Percentiles rank a stretch among this genome's conserved stretches.
These are phyloP conservation scores for Lasiosphaeria miniovina DNA, from an alignment of 495 filamentous ascomycete species.

Conservation along the genomic window DNA sequence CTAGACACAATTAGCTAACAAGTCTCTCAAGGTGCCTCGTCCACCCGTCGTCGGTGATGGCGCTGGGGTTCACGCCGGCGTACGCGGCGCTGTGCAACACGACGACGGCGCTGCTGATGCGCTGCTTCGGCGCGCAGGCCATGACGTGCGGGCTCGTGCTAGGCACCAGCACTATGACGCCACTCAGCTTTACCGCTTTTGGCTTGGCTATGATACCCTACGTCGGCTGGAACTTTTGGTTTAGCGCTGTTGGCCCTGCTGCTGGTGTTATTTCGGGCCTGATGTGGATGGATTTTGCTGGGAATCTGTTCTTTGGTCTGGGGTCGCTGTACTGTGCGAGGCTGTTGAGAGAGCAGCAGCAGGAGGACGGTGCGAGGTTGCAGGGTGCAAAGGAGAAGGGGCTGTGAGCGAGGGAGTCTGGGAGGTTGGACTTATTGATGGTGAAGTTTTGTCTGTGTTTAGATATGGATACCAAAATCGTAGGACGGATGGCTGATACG, in stretches of 20 bases:
- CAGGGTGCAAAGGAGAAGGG: neutral
- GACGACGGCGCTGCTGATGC: conserved; percentile 22
- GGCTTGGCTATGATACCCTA: conserved; percentile 30
- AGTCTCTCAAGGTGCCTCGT: conserved; percentile 21
- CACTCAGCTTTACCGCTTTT: conserved; percentile 24
- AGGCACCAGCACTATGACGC: conserved; percentile 23
- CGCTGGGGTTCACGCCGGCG: conserved; percentile 22
- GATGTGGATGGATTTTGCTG: conserved; percentile 29
- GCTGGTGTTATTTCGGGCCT: conserved; percentile 20
- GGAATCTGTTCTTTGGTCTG: conserved; percentile 22
- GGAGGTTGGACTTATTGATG: neutral
- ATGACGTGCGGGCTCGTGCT: conserved; percentile 29
- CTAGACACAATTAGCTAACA: neutral
- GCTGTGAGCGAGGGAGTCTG: neutral
- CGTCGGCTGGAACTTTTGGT: conserved; percentile 28
- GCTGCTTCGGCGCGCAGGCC: conserved; percentile 33
- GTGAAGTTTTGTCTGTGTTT: too few species aligned
- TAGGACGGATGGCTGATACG: too few species aligned
- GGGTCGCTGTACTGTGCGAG: conserved; percentile 21
- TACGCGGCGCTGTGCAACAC: conserved; percentile 19
- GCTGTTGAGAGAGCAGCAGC: conserved; percentile 22
- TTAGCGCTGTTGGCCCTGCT: conserved; percentile 21
- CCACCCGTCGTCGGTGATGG: conserved; percentile 25
- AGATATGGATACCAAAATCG: neutral
- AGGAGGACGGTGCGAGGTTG: neutral